These are phyloP conservation scores for Aureoboletus auriporus DNA, from an alignment of 768 basidiomycete species.

Conservation along the genomic window DNA sequence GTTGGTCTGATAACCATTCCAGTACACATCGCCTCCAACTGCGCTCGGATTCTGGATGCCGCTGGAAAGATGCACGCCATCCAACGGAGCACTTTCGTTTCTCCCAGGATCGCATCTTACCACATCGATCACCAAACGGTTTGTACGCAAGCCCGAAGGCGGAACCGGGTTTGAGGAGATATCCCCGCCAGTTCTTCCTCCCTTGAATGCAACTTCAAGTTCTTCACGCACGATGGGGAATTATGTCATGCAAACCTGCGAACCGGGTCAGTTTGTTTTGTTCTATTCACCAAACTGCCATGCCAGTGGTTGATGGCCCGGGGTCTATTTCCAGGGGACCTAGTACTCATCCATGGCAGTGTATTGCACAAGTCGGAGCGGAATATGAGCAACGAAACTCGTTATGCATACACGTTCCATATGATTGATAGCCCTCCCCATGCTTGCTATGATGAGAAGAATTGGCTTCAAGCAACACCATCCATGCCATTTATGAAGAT, in stretches of 20 bases:
- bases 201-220: background rate
- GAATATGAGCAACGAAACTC: constrained; percentile 74
- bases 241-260: constrained; percentile 68
- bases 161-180: constrained; percentile 86
- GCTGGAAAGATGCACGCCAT: constrained; percentile 78
- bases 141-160: constrained; percentile 68
- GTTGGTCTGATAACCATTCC: constrained; percentile 12
- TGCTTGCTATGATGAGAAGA: constrained; percentile 82
- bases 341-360: constrained; percentile 91
- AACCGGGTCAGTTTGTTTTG: constrained; percentile 49
- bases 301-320: background rate
- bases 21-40: constrained; percentile 90
- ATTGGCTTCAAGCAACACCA: constrained; percentile 89
- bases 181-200: constrained; percentile 25
- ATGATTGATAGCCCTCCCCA: constrained; percentile 79
- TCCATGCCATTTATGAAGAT: constrained; percentile 78
- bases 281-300: background rate
- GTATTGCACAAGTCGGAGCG: constrained; percentile 91
- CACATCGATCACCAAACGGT: constrained; percentile 73
- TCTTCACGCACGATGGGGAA: constrained; percentile 28
- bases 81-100: constrained; percentile 85
- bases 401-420: constrained; percentile 95
- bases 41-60: constrained; percentile 98
- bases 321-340: constrained; percentile 51
- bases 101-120: constrained; percentile 86